Conservation (phyloP, 1,139 yeast species). For the Saccharomyces hybrid region DNA sequence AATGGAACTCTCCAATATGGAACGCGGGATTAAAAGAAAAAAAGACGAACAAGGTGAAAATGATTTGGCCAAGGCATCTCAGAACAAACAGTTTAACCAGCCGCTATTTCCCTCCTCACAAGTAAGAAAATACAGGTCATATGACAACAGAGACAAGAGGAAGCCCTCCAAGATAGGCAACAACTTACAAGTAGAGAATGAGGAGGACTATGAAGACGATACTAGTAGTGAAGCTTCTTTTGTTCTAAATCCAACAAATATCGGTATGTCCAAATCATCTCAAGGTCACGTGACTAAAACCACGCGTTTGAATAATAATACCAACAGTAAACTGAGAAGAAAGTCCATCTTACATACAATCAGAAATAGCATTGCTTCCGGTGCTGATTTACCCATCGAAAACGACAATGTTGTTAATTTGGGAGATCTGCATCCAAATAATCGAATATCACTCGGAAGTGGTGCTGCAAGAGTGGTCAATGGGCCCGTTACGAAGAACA, state of each 20-base stretch:
- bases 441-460: conserved; percentile 21
- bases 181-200: background rate
- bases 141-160: background rate
- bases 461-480: conserved; percentile 22
- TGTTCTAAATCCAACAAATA: conserved; percentile 25
- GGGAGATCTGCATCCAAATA: background rate
- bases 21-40: conserved; percentile 3
- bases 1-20: conserved; percentile 9
- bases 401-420: background rate
- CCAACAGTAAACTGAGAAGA: conserved; percentile 21
- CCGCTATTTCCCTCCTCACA: conserved; percentile 9
- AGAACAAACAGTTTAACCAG: conserved; percentile 5
- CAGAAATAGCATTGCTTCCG: conserved; percentile 22
- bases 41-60: conserved; percentile 1
- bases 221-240: conserved; percentile 31
- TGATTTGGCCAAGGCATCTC: background rate
- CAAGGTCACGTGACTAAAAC: background rate
- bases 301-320: conserved; percentile 1
- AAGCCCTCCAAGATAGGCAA: background rate
- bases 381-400: conserved; percentile 6
- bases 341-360: conserved; percentile 29
- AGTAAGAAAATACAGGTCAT: background rate
- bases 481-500: conserved; percentile 6
- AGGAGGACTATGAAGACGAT: conserved; percentile 22
- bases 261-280: conserved; percentile 4